Evolutionary conservation across 1,284 basidiomycete species (phyloP), one percentile per base, ranked within the genome.

Genomic region (Coniophora puteana): DNA sequence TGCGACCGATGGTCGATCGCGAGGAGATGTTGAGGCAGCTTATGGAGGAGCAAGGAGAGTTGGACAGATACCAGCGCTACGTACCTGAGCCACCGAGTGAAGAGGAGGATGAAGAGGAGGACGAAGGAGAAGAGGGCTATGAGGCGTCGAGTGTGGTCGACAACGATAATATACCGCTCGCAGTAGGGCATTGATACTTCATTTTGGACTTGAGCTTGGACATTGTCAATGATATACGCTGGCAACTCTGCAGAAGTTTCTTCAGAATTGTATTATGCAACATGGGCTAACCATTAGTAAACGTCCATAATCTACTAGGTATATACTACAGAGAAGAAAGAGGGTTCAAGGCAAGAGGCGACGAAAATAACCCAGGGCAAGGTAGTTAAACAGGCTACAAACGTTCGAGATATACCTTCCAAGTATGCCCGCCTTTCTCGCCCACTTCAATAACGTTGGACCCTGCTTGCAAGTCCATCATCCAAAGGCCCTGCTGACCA

Each of bases 371-470:
- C n/a, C n/a, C n/a, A n/a, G n/a, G n/a, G n/a, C n/a, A n/a, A n/a
- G n/a, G n/a, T n/a, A n/a, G n/a, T n/a, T n/a, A n/a, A n/a, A n/a
- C n/a, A n/a, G n/a, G 65, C n/a, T n/a, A n/a, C n/a, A n/a, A n/a
- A n/a, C n/a, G n/a, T 46, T 84, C 78, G 37, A 78, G 60, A 59
- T 81, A 81, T 27, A 83, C 67, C 57, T 78, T 83, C 84, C 81
- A 86, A 37, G 72, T 59, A 51, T 75, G 56, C 16, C 78, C 80
- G 24, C 72, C 78, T 51, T 73, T 74, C 64, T 84, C 83, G 14
- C 83, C 82, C n/a, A 87, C 61, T 56, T 87, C 83, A 27, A 87
- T 53, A 12, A 75, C 59, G 49, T 75, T 83, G 13, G 63, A 53
- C 4, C 84, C 83, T 6, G 65, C 53, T 3, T 71, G 65, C 14